Evolutionary conservation across 768 basidiomycete genomes (phyloP).

Genomic region (Mycena belliarum): DNA sequence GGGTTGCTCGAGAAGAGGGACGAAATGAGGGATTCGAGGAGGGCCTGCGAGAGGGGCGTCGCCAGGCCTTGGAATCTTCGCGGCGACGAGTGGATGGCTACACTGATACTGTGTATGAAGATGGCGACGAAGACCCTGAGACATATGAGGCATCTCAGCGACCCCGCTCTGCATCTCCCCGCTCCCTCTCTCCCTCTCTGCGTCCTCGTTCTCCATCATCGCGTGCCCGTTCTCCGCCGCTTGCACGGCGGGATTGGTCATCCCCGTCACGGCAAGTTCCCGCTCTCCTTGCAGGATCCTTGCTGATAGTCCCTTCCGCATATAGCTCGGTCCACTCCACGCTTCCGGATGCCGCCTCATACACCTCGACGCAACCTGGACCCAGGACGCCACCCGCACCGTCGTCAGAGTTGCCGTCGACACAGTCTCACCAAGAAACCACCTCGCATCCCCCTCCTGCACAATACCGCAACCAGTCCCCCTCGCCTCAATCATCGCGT

Average conservation of each 20-base stretch:
- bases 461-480: neutral
- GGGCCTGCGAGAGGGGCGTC: conserved; percentile 35
- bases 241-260: conserved; percentile 3
- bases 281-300: neutral
- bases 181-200: too few relatives aligned
- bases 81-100: conserved; percentile 1
- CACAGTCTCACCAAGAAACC: neutral
- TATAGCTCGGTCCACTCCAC: conserved; percentile 10
- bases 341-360: conserved; percentile 4
- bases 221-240: too few relatives aligned
- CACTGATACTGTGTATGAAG: neutral
- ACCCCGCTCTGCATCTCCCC: conserved; percentile 1
- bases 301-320: neutral
- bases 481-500: conserved; percentile 5
- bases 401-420: neutral
- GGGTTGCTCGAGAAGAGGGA: conserved; percentile 60
- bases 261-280: conserved; percentile 8
- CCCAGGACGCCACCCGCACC: neutral
- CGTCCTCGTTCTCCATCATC: conserved; percentile 6
- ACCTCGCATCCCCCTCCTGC: neutral
- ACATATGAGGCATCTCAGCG: neutral
- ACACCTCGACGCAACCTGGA: conserved; percentile 7
- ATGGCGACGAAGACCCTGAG: neutral
- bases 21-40: conserved; percentile 51
- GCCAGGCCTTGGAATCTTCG: conserved; percentile 11